Evolutionary conservation across 768 basidiomycete species (phyloP), one percentile per base, ranked within the genome.

Genomic region (Suillus cothurnatus): DNA sequence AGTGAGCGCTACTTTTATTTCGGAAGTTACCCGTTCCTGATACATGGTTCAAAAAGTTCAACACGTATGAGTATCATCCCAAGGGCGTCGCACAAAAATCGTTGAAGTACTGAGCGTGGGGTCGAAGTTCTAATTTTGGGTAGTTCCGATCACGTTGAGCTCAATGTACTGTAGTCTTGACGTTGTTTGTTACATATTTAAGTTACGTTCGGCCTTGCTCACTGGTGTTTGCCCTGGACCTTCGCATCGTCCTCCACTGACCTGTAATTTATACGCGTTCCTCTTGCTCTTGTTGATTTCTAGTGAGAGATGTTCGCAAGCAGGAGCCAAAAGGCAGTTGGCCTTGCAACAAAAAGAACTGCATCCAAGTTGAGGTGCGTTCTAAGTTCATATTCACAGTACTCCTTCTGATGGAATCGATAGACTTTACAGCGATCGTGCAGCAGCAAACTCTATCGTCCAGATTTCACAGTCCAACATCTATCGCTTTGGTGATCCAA

Each of bases 401-500:
- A 15, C 36, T 58, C 17, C 23, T 39, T 28, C 26, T 39, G 57
- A 58, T 7, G 34, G 4, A n/a, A 57, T 36, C 15, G 36, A 4
- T 28, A 58, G 38, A 58, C 5, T 39, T 28, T 58, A 58, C 38
- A 39, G 38, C 26, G 9, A 17, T 26, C 57, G 9, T 39, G 36
- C 57, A 28, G 19, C 17, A 28, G 36, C 26, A 9, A 47, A 21
- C n/a, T 34, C 66, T 3, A 69, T 81, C 61, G 62, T 85, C 11
- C 74, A 77, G 52, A 82, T 88, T 8, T 82, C 83, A 17, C 81
- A 73, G 39, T 76, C 86, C 8, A 80, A 86, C 60, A 76, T 89
- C 14, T 86, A 85, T 75, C 84, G 83, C 5, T 89, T 90, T 67
- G 89, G 88, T 0, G 83, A 86, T 61, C 76, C 85, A 2, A 81